Base-by-base conservation (phyloP, 2,329 filamentous ascomycete species). In the Stromatinia cepivora region DNA sequence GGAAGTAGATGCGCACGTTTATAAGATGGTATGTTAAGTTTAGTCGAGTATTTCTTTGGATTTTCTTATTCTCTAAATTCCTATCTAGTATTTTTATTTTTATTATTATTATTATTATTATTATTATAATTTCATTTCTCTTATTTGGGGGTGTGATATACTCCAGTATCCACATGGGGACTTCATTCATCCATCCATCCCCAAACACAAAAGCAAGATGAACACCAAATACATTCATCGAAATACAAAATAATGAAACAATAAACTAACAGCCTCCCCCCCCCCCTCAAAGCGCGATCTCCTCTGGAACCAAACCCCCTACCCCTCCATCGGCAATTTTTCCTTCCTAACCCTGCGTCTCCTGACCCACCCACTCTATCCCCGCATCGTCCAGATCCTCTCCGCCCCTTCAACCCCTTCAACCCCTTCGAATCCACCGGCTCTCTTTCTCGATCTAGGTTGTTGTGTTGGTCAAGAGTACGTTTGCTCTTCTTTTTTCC, bases 381-480 rank as follows among this genome's bases (percentile, higher is more conserved):
- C 66, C 66, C 66, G 66, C 46, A 68, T 68, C 36, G 20, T 68
- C 25, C n/a, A 61, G 25, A 68, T 48, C 7, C 57, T 68, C 25
- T 68, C 66, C 25, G 45, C 66, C 2, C 66, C 66, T 10, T 36
- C 57, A 17, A 28, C 46, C 4, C 50, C 66, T 10, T 36, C 57
- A 17, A 28, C 46, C 4, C 50, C 48, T 20, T 28, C 31, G 31
- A 53, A 17, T 54, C 46, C 66, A 39, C 70, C 71, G 15, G 31
- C 59, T 1, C 64, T 48, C 4, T 71, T 81, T 9, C 76, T 81
- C 22, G 81, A 82, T 70, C 71, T 81, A 1, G 80, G 80, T 20
- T 81, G 80, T 61, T 80, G 79, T 70, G 76, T 81, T 36, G 80
- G 78, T 0, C 79, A 81, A 70, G 79, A 82, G 67, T 69, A 69